Base-by-base conservation (phyloP, 2,329 filamentous ascomycete genomes). In the Calonectria pseudoturangicola region DNA sequence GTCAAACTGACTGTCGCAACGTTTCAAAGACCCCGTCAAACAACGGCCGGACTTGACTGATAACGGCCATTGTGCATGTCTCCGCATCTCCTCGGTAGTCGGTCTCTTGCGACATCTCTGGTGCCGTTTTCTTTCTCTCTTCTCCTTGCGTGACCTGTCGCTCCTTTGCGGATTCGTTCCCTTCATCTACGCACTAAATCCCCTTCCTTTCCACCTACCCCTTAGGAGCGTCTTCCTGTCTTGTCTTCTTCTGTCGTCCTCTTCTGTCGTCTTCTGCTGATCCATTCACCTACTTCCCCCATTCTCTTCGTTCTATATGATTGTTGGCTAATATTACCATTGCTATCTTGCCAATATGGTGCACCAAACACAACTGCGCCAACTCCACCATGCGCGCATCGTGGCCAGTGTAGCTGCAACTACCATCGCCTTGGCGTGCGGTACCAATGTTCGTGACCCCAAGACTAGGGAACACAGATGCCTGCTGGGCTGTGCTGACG, bases 381-480 rank as follows among this genome's bases (percentile, higher is more conserved):
- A 79, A 62, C 85, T 91, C 76, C 87, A 89, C 75, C 90, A 88
- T 80, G 92, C 92, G 74, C 93, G 96, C 78, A 88, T 98, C 67
- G 85, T 97, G 70, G 96, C 96, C 76, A 96, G 96, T 79, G 87
- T 96, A 71, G 95, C 96, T 63, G 95, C 95, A 33, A 98, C 95
- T 18, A 83, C 92, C 75, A 95, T 98, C 74, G 92, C 96, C 18
- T 88, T 98, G 72, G 95, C 96, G 73, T 98, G 96, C 83, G 97
- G 97, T 73, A 98, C 96, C 75, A 98, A 98, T 84, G 95, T 97
- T 85, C 80, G 92, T 33, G n/a, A 9, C 30, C 36, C 41, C 8
- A 36, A 48, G 4, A 30, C 18, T 56, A 18, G n/a, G 60, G 18
- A 6, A 4, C 28, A 16, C 36, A n/a, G 27, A 41, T 41, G 54